Conservation (phyloP, 2,329 filamentous ascomycete species). For the Pseudogymnoascus sp. region DNA sequence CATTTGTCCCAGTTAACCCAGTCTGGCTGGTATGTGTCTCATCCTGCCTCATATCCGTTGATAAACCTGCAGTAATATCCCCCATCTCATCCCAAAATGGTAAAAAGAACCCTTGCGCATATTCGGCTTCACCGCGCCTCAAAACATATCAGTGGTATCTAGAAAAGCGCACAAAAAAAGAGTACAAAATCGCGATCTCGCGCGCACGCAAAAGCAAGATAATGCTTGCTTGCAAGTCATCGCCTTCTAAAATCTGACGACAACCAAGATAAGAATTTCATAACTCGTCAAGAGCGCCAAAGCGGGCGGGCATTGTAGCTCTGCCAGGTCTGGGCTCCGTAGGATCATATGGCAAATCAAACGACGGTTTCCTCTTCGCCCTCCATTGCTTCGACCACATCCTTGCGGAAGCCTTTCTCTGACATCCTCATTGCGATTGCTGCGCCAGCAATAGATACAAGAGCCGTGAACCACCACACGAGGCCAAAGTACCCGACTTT, state of each 20-base stretch:
- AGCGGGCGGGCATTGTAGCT: not conserved
- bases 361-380: not conserved
- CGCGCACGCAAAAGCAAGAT: not conserved
- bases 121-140: not conserved
- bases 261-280: constrained; percentile 1
- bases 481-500: constrained; percentile 76
- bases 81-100: not conserved
- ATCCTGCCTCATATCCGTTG: not conserved
- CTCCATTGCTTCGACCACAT: not conserved
- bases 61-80: not conserved
- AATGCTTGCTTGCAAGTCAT: not conserved
- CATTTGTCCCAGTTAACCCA: not conserved
- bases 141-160: not conserved
- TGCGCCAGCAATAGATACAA: constrained; percentile 68
- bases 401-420: not conserved
- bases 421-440: constrained; percentile 15
- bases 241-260: not conserved
- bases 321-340: not conserved
- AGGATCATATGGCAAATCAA: not conserved
- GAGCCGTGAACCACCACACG: constrained; percentile 85
- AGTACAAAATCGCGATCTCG: not conserved
- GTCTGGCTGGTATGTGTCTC: not conserved
- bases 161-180: constrained; percentile 3
- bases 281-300: not conserved
- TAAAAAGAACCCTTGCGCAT: not conserved